phyloP scores from a whole-genome alignment of 495 filamentous ascomycete genomes.

The Trichocladium antarcticum region DNA sequence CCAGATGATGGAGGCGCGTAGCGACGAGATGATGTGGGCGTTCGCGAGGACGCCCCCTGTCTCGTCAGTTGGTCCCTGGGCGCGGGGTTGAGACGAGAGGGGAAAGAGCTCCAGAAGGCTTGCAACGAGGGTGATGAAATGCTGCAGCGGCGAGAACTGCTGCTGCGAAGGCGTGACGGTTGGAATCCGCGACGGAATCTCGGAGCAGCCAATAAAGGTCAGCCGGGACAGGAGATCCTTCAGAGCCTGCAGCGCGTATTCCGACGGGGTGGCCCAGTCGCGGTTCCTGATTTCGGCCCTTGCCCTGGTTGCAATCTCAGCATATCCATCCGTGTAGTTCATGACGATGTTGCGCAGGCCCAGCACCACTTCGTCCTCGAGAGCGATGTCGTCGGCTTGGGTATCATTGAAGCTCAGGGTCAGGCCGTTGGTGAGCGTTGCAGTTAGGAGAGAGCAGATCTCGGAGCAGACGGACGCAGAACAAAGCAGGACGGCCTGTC shows the following conservation, averaged over 20 bases:
- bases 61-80: not conserved
- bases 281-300: slow-evolving; percentile 22
- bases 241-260: slow-evolving; percentile 19
- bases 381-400: slow-evolving; percentile 11
- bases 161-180: not conserved
- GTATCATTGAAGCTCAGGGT: slow-evolving; percentile 25
- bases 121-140: slow-evolving; percentile 16
- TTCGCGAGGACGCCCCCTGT: slow-evolving; percentile 9
- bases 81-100: slow-evolving; percentile 4
- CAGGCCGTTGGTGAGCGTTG: slow-evolving; percentile 14
- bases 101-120: slow-evolving; percentile 22
- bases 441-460: slow-evolving; percentile 24
- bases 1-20: slow-evolving; percentile 22
- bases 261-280: slow-evolving; percentile 20
- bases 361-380: slow-evolving; percentile 31
- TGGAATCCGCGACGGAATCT: slow-evolving; percentile 14
- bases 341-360: slow-evolving; percentile 30
- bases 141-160: slow-evolving; percentile 18
- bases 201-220: slow-evolving; percentile 28
- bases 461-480: slow-evolving; percentile 24
- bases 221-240: slow-evolving; percentile 22
- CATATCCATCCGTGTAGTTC: slow-evolving; percentile 28
- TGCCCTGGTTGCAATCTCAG: slow-evolving; percentile 11
- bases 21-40: slow-evolving; percentile 17
- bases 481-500: slow-evolving; percentile 18